Evolutionary conservation across 2,329 filamentous ascomycete species (phyloP), one percentile per base, ranked within the genome.

Genomic region (Monosporascus sp.): DNA sequence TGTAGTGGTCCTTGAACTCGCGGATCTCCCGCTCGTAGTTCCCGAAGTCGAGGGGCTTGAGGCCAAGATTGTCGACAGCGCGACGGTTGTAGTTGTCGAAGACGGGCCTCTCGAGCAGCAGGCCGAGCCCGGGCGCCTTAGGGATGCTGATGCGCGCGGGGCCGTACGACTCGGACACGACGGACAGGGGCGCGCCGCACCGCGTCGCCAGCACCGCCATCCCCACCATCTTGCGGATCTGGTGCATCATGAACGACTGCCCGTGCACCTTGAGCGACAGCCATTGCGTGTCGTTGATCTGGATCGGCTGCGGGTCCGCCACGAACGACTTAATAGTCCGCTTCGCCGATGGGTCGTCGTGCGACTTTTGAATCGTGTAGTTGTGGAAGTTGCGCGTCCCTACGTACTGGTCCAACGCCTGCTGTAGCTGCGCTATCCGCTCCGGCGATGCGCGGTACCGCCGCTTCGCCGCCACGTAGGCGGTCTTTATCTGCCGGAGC

Each of bases 171-270:
- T 95, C 81, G 1, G 74, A 69, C 61, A 99, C 89, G 27, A 88
- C 82, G 11, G 81, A 74, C 4, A 85, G 77, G 4, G 88, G 78
- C n/a, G 86, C 86, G 49, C 91, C 94, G 69, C 89, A 95, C 38
- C 94, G 86, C 7, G 95, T 87, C 6, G 93, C 78, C 55, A 99
- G 78, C 37, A 90, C 85, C 8, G 85, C 90, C 87, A 99, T 91
- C 53, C 89, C 91, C 17, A 99, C 90, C 94, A 99, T 97, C 74
- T 97, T 99, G 65, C 94, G 87, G 71, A 99, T 99, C 75, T 99
- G 94, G 72, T 99, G 94, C 94, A 99, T 99, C 94, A 99, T 99
- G 79, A 99, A 99, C 66, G 88, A 93, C 72, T 99, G 94, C 0
- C 94, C 94, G 71, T 99, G 94, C 24, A 99, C 92, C 69, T 96